Base-by-base conservation (phyloP, 106 monocot genomes). In the Posidonia australis region DNA sequence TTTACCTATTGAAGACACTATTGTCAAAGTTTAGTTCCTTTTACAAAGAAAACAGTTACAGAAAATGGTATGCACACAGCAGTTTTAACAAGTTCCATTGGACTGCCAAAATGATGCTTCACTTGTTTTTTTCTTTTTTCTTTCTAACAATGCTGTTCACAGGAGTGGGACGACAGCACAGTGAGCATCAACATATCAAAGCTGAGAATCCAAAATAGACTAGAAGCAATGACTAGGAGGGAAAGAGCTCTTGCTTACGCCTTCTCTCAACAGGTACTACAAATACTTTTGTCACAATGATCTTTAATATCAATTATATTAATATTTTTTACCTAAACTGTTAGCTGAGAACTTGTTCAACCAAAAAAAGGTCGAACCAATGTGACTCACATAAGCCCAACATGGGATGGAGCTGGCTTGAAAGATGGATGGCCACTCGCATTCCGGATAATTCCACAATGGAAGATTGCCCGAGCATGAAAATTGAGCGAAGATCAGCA, bases 371-470 rank as follows among this genome's bases (percentile, higher is more conserved):
- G 76, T 53, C 60, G 52, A 51, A 69, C 12, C 60, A 62, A 21
- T 58, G 59, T n/a, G 76, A 83, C 18, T 44, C 77, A 11, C 63
- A 58, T 2, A 79, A 82, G 24, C 54, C 70, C 9, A 76, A 78
- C 71, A 60, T 74, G 29, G 82, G 92, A 16, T 87, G 92, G 92
- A 87, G 57, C 54, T 92, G 84, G 92, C 84, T 92, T 7, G 92
- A 92, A 72, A 82, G 92, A 76, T 92, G 92, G 92, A 92, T 87
- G 92, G 92, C 92, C 11, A 80, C 87, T 31, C 82, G 84, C 19
- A 32, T 62, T 9, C 79, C 81, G 7, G 79, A 83, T 23, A 79
- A 62, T 41, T 72, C 59, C 0, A 51, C 61, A 1, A 57, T 53
- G 0, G 79, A 87, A 7, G 75, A 82, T 43, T 78, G 78, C 51